Evolutionary conservation across 1,284 basidiomycete species (phyloP).

Genomic region (Athelia psychrophila): DNA sequence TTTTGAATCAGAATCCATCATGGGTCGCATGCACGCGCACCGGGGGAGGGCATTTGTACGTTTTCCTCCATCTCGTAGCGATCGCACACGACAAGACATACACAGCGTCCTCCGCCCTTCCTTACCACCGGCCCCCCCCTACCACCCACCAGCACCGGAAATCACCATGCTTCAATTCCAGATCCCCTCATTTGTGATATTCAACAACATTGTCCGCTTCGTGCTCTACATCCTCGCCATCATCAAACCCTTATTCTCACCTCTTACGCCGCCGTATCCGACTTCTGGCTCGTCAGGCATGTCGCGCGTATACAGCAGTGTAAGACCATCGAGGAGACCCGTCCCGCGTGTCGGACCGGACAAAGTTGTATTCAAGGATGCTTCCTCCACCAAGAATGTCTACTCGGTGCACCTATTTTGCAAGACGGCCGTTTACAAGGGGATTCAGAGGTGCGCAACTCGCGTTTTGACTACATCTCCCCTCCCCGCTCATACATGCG

Average conservation of each 20-base stretch:
- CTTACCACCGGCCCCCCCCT: no score
- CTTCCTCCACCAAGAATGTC: slow-evolving; percentile 38
- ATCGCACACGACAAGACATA: no score
- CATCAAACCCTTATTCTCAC: slow-evolving; percentile 43
- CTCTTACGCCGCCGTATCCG: slow-evolving; percentile 49
- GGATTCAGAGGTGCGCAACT: slow-evolving; percentile 62
- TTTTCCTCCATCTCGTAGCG: no score
- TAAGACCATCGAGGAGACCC: slow-evolving; percentile 40
- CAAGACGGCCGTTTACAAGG: slow-evolving; percentile 60
- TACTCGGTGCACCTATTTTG: slow-evolving; percentile 49
- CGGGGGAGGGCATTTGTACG: no score
- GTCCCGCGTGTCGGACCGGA: slow-evolving; percentile 51
- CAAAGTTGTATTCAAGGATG: slow-evolving; percentile 48
- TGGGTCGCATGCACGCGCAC: no score
- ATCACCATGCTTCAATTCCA: no score
- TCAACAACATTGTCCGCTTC: no score
- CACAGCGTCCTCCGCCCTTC: no score
- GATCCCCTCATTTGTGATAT: no score
- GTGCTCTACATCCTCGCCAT: slow-evolving; percentile 30
- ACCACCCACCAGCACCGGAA: no score
- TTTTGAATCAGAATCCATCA: no score
- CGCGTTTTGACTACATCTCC: slow-evolving; percentile 6
- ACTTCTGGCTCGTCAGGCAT: slow-evolving; percentile 48
- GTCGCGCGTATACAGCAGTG: slow-evolving; percentile 48
- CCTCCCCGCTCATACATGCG: slow-evolving; percentile 14